These are phyloP conservation scores for Cucumis hystrix DNA, from an alignment of 306 rosid species.

Conservation along the genomic window DNA sequence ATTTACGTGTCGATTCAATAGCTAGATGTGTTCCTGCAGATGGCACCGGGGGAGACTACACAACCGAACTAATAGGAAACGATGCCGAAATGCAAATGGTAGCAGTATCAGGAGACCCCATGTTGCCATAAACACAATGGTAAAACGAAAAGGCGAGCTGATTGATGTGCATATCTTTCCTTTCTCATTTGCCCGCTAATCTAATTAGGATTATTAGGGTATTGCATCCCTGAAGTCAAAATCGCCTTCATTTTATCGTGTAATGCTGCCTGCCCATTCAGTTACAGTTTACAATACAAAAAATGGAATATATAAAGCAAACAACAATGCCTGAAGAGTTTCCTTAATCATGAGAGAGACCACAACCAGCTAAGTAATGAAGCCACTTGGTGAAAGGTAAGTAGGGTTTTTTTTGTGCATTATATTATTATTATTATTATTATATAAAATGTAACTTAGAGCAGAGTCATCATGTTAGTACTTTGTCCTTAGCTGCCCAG, in stretches of 20 bases:
- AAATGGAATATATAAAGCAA: slow-evolving; percentile 29
- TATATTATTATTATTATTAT: slow-evolving; percentile 20
- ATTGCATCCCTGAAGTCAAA: background rate
- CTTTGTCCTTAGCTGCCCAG: slow-evolving; percentile 97
- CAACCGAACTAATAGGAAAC: slow-evolving; percentile 47
- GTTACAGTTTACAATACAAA: slow-evolving; percentile 38
- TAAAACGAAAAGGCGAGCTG: slow-evolving; percentile 20
- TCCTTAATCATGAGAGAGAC: slow-evolving; percentile 18
- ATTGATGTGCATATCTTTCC: slow-evolving; percentile 9
- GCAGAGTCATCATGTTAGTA: slow-evolving; percentile 27
- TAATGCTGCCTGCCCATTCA: slow-evolving; percentile 2
- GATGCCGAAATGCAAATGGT: slow-evolving; percentile 62
- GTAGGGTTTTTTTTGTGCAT: slow-evolving; percentile 25
- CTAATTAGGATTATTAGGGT: background rate
- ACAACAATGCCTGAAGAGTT: slow-evolving; percentile 54
- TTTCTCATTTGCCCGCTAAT: slow-evolving; percentile 4
- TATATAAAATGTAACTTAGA: slow-evolving; percentile 24
- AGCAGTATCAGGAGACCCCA: slow-evolving; percentile 75
- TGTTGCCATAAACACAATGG: slow-evolving; percentile 40
- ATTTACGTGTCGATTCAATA: slow-evolving; percentile 10
- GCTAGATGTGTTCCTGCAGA: slow-evolving; percentile 34
- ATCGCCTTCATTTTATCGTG: slow-evolving; percentile 3
- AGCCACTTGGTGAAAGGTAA: slow-evolving; percentile 8
- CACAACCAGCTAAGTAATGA: slow-evolving; percentile 19
- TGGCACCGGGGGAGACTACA: slow-evolving; percentile 56